Evolutionary conservation across 148 eudicot species (phyloP).

Genomic region (Chenopodium quinoa): DNA sequence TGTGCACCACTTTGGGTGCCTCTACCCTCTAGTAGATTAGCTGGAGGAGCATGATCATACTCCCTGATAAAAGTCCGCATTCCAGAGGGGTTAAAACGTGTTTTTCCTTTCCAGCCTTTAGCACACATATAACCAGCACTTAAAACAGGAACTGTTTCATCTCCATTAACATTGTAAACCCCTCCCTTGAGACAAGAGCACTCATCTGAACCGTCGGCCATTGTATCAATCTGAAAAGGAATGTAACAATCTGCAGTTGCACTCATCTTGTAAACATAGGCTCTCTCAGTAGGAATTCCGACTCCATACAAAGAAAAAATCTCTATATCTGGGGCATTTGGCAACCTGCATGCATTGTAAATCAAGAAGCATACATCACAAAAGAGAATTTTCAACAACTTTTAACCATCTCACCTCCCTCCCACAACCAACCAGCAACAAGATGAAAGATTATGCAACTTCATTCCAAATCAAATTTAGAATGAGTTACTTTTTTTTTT

Average conservation of each 20-base stretch:
- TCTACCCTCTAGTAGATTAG: conserved; percentile 74
- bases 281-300: conserved; percentile 86
- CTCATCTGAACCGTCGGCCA: conserved; percentile 51
- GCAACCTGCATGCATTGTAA: conserved; percentile 46
- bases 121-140: conserved; percentile 90
- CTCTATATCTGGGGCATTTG: conserved; percentile 86
- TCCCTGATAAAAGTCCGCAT: conserved; percentile 60
- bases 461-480: neutral
- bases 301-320: conserved; percentile 85
- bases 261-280: conserved; percentile 68
- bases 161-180: conserved; percentile 77
- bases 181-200: conserved; percentile 65
- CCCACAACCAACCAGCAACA: neutral
- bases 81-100: conserved; percentile 85
- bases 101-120: conserved; percentile 82
- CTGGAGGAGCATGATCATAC: conserved; percentile 77
- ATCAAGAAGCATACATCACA: neutral
- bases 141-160: conserved; percentile 82
- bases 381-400: neutral
- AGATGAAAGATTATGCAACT: too few species aligned
- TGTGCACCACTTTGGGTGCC: conserved; percentile 93
- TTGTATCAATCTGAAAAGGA: conserved; percentile 76
- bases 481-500: neutral
- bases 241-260: conserved; percentile 63
- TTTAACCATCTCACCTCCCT: neutral